These are phyloP conservation scores for Parachlorella kessleri DNA, from an alignment of 139 green algal species.

Conservation along the genomic window DNA sequence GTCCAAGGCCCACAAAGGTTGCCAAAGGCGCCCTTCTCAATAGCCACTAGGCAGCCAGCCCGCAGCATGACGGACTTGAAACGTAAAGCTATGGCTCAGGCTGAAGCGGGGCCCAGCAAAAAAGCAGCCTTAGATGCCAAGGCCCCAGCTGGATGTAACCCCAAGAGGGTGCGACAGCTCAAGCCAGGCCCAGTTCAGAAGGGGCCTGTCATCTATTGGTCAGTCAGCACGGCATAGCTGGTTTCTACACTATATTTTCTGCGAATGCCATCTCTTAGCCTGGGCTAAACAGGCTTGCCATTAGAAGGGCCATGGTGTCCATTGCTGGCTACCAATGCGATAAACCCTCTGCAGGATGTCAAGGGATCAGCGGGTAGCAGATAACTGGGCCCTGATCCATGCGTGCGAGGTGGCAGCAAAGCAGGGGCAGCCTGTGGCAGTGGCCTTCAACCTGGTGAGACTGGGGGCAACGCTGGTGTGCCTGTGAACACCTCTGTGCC, in stretches of 20 bases:
- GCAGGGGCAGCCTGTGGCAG: conserved; percentile 50
- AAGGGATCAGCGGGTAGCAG: conserved; percentile 85
- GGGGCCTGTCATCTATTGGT: background rate
- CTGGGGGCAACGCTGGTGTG: too few species aligned
- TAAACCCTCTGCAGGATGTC: conserved; percentile 89
- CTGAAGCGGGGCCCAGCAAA: background rate
- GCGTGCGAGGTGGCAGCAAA: conserved; percentile 68
- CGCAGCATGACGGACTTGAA: background rate
- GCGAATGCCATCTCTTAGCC: too few species aligned
- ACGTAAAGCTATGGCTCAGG: background rate
- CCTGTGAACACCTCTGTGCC: too few species aligned
- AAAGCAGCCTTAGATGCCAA: too few species aligned
- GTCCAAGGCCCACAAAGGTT: too few species aligned
- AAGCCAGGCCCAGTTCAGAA: background rate
- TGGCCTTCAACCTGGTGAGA: conserved; percentile 90
- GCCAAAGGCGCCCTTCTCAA: too few species aligned
- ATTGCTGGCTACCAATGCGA: too few species aligned
- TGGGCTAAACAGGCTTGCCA: too few species aligned
- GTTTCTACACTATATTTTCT: too few species aligned
- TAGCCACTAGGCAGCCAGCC: background rate
- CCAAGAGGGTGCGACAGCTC: background rate
- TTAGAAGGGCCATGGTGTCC: too few species aligned
- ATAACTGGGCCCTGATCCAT: conserved; percentile 97
- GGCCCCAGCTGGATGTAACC: too few species aligned
- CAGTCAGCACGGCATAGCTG: too few species aligned